These are phyloP conservation scores for Aegle marmelos DNA, from an alignment of 345 rosid genomes.

Conservation along the genomic window DNA sequence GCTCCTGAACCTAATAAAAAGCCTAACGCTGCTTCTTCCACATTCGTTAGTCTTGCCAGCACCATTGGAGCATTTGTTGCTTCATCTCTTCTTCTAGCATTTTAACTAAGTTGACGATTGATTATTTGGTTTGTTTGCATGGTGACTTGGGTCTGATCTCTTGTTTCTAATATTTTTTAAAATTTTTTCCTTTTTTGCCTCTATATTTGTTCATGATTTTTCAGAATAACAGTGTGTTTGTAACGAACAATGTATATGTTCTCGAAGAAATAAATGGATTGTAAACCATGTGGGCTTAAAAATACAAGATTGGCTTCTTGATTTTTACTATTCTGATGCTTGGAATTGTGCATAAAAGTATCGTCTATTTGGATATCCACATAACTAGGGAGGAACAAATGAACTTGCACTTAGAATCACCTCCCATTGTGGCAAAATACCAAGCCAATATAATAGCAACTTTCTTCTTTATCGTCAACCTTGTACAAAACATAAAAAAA, in stretches of 20 bases:
- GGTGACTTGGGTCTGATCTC: neutral
- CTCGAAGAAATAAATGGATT: constrained; percentile 18
- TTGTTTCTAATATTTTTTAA: neutral
- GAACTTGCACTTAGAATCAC: neutral
- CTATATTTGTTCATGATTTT: constrained; percentile 24
- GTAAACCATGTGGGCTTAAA: neutral
- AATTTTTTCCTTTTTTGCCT: neutral
- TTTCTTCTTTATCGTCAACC: neutral
- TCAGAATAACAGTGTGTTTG: neutral
- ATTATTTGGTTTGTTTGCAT: neutral
- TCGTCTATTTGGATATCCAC: neutral
- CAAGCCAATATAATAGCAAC: neutral
- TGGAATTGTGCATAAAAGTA: neutral
- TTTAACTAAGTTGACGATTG: constrained; percentile 2
- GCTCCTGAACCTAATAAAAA: constrained; percentile 35
- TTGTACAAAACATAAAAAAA: neutral
- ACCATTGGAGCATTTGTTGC: constrained; percentile 48
- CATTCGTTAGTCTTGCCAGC: constrained; percentile 23
- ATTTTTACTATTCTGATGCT: no score
- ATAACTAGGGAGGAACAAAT: neutral
- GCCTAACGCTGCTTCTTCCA: constrained; percentile 40
- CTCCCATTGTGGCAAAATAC: neutral
- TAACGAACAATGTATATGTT: constrained; percentile 5
- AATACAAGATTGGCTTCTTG: neutral
- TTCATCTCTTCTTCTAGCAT: constrained; percentile 45